These are phyloP conservation scores for Boletus coccyginus DNA, from an alignment of 768 basidiomycete species.

Conservation along the genomic window DNA sequence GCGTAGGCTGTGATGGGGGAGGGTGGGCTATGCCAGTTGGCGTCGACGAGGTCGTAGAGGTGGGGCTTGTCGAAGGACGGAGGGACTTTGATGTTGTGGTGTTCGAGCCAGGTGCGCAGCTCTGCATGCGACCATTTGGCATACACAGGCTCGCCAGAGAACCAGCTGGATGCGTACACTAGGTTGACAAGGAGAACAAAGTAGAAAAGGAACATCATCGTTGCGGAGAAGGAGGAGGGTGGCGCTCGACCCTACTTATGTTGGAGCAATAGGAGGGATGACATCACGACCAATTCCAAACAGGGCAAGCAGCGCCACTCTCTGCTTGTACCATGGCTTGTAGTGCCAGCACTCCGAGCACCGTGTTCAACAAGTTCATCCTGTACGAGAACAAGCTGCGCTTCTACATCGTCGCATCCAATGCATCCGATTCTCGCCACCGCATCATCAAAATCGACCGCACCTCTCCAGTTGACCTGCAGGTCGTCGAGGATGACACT, in stretches of 20 bases:
- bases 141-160: conserved; percentile 41
- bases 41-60: conserved; percentile 50
- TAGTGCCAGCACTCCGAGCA: not conserved
- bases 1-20: conserved; percentile 34
- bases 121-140: conserved; percentile 60
- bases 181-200: conserved; percentile 34
- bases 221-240: not conserved
- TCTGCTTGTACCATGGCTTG: not conserved
- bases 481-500: conserved; percentile 82
- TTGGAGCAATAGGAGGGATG: conserved; percentile 18
- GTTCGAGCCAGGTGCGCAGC: conserved; percentile 66
- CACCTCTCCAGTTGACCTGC: conserved; percentile 70
- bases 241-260: conserved; percentile 4
- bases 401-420: conserved; percentile 91
- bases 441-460: conserved; percentile 93
- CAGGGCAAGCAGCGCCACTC: not conserved
- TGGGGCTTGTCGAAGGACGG: conserved; percentile 39
- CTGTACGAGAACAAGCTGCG: conserved; percentile 90
- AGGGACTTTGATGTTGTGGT: conserved; percentile 59
- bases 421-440: conserved; percentile 83
- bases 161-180: conserved; percentile 52
- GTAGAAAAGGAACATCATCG: conserved; percentile 16
- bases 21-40: conserved; percentile 50
- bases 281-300: conserved; percentile 23
- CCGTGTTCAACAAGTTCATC: conserved; percentile 73